A percentile compares a stretch with the other conserved stretches of the same genome.
Conservation (phyloP, 371 early-diverging fungal species). For the Mortierella sp. region DNA sequence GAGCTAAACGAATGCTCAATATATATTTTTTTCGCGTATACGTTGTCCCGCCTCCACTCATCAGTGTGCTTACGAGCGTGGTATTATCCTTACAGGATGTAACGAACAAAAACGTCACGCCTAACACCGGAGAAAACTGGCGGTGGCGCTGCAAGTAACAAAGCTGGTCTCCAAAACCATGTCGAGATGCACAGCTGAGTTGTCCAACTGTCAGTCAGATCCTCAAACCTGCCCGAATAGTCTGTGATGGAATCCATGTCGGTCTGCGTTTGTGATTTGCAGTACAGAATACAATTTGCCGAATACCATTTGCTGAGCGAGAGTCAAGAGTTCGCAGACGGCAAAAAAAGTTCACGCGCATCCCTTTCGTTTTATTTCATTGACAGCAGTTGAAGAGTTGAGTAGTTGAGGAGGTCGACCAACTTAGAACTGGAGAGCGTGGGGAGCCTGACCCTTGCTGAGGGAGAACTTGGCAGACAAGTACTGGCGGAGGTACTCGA, state of each 20-base stretch:
- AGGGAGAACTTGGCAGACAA: slow-evolving; percentile 87
- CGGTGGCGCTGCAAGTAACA: slow-evolving; percentile 82
- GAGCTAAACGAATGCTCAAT: too few species aligned
- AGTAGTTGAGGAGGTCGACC: neutral
- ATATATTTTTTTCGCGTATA: too few species aligned
- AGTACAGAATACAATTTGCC: neutral
- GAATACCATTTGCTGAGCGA: neutral
- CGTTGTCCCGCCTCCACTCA: too few species aligned
- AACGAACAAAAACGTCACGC: slow-evolving; percentile 84
- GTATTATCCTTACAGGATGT: slow-evolving; percentile 74
- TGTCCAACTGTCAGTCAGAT: slow-evolving; percentile 78
- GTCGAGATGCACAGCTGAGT: slow-evolving; percentile 89
- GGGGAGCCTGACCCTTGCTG: slow-evolving; percentile 95
- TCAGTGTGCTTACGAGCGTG: too few species aligned
- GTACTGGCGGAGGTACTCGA: slow-evolving; percentile 88
- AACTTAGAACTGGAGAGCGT: slow-evolving; percentile 91
- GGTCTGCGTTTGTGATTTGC: too few species aligned
- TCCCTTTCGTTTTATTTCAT: slow-evolving; percentile 14
- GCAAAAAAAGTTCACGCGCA: slow-evolving; percentile 25
- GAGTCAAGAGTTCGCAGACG: neutral
- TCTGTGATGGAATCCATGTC: slow-evolving; percentile 54
- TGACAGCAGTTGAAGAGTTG: neutral
- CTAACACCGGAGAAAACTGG: slow-evolving; percentile 84
- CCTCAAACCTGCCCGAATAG: slow-evolving; percentile 72
- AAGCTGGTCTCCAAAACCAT: slow-evolving; percentile 91